Evolutionary conservation across 1,284 basidiomycete genomes (phyloP), one percentile per base, ranked within the genome.

Genomic region (Vanrija sp.): DNA sequence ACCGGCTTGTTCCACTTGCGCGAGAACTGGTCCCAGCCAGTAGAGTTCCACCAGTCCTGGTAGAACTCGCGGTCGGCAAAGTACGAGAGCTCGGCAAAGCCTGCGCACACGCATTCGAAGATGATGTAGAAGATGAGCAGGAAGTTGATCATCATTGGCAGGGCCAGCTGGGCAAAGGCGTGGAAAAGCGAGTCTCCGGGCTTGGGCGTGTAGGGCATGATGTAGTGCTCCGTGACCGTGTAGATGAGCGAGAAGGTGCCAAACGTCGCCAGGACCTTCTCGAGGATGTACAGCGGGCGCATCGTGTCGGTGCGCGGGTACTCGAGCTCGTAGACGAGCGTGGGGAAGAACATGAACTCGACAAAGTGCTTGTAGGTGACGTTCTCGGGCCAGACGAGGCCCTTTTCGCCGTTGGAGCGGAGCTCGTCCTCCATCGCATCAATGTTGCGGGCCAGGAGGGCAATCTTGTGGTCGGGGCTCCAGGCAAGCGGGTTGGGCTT

Each of bases 1-100:
- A 77, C 78, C 2, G 78, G 78, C 64, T 88, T 90, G 78, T 96
- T 96, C 93, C 93, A 96, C 77, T 94, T 93, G 45, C 93, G 85
- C 6, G 90, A 87, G 75, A 96, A 98, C 72, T 97, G 91, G 68
- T 97, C 96, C 87, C 90, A 95, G 3, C 88, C 88, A 0, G 88
- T 92, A 1, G 90, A 89, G 77, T 98, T 98, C 95, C 95, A 98
- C 89, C 92, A 97, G 71, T 97, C 94, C 75, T 93, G 88, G 75
- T 98, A 98, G 74, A 98, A 98, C 64, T 93, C 88, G 41, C 95
- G 82, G 72, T 98, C 95, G 23, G 92, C 92, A 69, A 98, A 98
- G 69, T 84, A 87, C 9, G 90, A 89, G 27, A 94, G 77, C 74
- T 98, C 95, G 3, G 92, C 92, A 70, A 98, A 97, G 10, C 81